Conservation (phyloP, 768 basidiomycete species). For the Lactarius quietus region DNA sequence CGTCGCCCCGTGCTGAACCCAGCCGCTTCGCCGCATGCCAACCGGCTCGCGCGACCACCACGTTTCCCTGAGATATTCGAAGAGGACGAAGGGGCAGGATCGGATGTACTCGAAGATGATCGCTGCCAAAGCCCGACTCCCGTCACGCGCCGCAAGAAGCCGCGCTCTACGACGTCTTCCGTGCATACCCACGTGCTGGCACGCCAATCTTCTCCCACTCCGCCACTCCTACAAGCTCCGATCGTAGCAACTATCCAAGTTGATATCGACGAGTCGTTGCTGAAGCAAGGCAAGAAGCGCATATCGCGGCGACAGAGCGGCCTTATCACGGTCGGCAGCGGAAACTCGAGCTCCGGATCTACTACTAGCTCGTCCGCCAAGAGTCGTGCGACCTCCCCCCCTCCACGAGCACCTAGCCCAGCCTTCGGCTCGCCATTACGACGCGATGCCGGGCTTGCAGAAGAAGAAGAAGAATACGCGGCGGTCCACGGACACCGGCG, state of each 20-base stretch:
- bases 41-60: slow-evolving; percentile 61
- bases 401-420: slow-evolving; percentile 60
- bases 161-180: slow-evolving; percentile 34
- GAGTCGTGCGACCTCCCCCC: slow-evolving; percentile 37
- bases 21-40: slow-evolving; percentile 45
- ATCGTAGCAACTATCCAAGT: slow-evolving; percentile 28
- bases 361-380: slow-evolving; percentile 28
- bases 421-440: slow-evolving; percentile 62
- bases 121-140: slow-evolving; percentile 38
- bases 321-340: slow-evolving; percentile 39
- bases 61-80: slow-evolving; percentile 64
- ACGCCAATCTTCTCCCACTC: slow-evolving; percentile 40
- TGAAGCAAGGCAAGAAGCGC: slow-evolving; percentile 35
- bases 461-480: slow-evolving; percentile 51
- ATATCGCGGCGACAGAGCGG: slow-evolving; percentile 48
- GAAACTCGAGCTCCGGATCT: slow-evolving; percentile 33
- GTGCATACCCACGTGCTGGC: slow-evolving; percentile 49
- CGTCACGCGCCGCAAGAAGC: slow-evolving; percentile 43
- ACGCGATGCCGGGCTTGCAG: slow-evolving; percentile 51
- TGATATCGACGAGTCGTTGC: slow-evolving; percentile 34
- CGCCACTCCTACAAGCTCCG: slow-evolving; percentile 26
- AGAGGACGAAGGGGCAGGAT: slow-evolving; percentile 59
- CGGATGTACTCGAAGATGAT: slow-evolving; percentile 43
- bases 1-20: slow-evolving; percentile 45
- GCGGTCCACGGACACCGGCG: slow-evolving; percentile 32